phyloP scores from a whole-genome alignment of 441 rosid species.

The Erodium trifolium region DNA sequence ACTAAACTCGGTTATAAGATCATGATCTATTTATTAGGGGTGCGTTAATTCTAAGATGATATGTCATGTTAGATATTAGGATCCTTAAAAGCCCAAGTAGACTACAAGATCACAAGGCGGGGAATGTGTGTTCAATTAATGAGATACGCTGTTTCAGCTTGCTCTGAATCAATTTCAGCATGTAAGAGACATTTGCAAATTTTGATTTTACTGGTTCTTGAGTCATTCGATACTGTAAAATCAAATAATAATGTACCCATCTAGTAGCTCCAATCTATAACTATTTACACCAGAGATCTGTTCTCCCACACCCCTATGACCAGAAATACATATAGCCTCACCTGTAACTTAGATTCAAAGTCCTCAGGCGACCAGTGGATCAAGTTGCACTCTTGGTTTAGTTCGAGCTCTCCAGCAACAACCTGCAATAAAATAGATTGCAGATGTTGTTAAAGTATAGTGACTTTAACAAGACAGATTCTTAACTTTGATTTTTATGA shows the following conservation, averaged over 20 bases:
- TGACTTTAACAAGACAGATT: too few species aligned
- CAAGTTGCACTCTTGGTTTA: conserved; percentile 75
- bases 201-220: neutral
- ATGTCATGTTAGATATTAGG: neutral
- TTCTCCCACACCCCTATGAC: neutral
- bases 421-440: conserved; percentile 41
- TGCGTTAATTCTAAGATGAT: too few species aligned
- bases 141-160: too few species aligned
- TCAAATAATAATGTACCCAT: neutral
- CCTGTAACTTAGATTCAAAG: conserved; percentile 94
- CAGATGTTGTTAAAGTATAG: neutral
- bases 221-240: conserved; percentile 2
- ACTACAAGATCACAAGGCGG: neutral
- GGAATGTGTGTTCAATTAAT: neutral
- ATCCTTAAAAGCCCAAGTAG: neutral
- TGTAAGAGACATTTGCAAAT: neutral
- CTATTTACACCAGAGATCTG: too few species aligned
- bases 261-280: too few species aligned
- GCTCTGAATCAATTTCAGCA: neutral
- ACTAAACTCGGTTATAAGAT: too few species aligned
- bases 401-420: conserved; percentile 96
- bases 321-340: conserved; percentile 20
- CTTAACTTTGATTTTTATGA: neutral
- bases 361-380: conserved; percentile 98
- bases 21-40: too few species aligned